phyloP scores from a whole-genome alignment of 495 filamentous ascomycete genomes.

The Xylaria bambusicola region DNA sequence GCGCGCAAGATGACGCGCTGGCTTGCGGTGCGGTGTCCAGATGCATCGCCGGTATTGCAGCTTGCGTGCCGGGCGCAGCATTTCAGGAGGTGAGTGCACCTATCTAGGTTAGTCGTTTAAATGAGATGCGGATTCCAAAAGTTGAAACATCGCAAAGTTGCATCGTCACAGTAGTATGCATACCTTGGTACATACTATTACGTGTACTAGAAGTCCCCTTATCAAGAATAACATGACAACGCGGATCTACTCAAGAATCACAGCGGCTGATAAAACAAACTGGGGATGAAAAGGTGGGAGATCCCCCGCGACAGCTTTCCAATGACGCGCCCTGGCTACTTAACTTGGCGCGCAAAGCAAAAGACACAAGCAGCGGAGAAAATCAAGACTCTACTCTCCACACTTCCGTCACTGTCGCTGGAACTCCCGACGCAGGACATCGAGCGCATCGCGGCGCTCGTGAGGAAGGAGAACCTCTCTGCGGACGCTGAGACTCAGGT shows the following conservation, averaged over 20 bases:
- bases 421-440: slow-evolving; percentile 41
- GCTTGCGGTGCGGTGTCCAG: slow-evolving; percentile 56
- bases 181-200: too few species aligned
- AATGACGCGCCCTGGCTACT: slow-evolving; percentile 68
- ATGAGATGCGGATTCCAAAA: not conserved
- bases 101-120: not conserved
- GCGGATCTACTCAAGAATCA: too few species aligned
- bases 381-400: slow-evolving; percentile 54
- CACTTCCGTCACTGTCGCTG: slow-evolving; percentile 48
- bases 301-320: slow-evolving; percentile 70
- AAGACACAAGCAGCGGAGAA: slow-evolving; percentile 70
- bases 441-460: slow-evolving; percentile 57
- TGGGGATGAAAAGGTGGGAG: slow-evolving; percentile 64
- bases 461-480: slow-evolving; percentile 67
- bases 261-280: not conserved
- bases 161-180: too few species aligned
- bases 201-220: too few species aligned
- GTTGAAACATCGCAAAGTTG: not conserved
- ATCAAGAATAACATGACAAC: too few species aligned
- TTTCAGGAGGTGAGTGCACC: slow-evolving; percentile 48
- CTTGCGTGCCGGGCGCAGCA: slow-evolving; percentile 82
- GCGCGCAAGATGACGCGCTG: slow-evolving; percentile 74
- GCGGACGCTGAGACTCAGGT: slow-evolving; percentile 66
- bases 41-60: slow-evolving; percentile 62
- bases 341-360: slow-evolving; percentile 70